These are phyloP conservation scores for Metroxylon sagu DNA, from an alignment of 176 grass and related monocot genomes.

Conservation along the genomic window DNA sequence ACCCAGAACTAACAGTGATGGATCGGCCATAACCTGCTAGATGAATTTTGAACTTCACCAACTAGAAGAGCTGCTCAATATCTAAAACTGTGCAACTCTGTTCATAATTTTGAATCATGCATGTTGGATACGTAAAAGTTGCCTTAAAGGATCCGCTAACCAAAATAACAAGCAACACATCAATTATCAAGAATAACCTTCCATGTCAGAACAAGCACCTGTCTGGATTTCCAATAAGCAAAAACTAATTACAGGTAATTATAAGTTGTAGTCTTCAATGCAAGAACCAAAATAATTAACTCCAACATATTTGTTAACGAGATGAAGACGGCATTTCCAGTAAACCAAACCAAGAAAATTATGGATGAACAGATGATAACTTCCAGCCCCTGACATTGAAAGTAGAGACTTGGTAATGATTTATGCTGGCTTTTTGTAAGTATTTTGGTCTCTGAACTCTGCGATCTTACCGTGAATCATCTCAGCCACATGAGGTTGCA, in stretches of 20 bases:
- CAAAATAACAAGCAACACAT: not conserved
- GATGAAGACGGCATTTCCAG: no score
- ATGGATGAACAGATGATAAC: not conserved
- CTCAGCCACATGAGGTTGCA: slow-evolving; percentile 54
- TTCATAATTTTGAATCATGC: not conserved
- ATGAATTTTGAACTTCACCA: no score
- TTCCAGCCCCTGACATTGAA: slow-evolving; percentile 5
- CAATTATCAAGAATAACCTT: slow-evolving; percentile 18
- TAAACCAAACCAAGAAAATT: no score
- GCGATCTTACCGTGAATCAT: slow-evolving; percentile 68
- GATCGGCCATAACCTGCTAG: no score
- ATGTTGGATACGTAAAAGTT: no score
- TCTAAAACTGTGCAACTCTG: slow-evolving; percentile 49
- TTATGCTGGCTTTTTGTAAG: slow-evolving; percentile 71
- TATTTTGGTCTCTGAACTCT: slow-evolving; percentile 85
- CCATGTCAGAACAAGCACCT: no score
- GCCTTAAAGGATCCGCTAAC: no score
- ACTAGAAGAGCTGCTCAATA: no score
- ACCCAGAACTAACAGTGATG: no score
- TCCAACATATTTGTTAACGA: not conserved
- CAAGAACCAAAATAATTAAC: not conserved
- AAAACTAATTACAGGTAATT: no score
- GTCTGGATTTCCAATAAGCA: no score
- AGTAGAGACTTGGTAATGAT: slow-evolving; percentile 3
- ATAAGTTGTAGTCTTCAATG: not conserved